A percentile compares a stretch with the other conserved stretches of the same genome.
phyloP scores from a whole-genome alignment of 148 eudicot genomes.

The Rhododendron mucronatum region DNA sequence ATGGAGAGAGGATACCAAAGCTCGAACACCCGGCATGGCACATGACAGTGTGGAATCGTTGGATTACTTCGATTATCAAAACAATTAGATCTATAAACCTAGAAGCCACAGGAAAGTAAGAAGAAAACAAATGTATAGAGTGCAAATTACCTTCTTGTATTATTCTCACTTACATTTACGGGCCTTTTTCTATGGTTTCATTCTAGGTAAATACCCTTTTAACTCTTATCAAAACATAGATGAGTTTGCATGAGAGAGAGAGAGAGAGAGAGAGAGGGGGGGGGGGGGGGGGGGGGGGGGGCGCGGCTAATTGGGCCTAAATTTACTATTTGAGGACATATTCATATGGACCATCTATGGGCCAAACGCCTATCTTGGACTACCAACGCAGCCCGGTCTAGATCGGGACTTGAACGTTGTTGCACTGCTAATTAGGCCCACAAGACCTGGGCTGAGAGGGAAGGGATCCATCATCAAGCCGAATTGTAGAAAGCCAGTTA shows the following conservation, averaged over 20 bases:
- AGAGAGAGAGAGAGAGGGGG: background rate
- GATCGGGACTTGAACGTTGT: background rate
- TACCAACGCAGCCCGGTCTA: background rate
- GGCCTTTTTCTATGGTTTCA: background rate
- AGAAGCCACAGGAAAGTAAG: background rate
- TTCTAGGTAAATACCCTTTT: background rate
- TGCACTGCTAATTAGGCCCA: background rate
- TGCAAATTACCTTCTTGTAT: background rate
- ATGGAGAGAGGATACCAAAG: too few species aligned
- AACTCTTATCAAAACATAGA: background rate
- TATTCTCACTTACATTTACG: background rate
- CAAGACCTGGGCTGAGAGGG: background rate
- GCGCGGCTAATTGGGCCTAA: background rate
- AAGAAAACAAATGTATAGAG: background rate
- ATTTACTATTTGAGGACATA: background rate
- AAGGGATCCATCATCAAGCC: background rate
- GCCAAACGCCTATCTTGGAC: background rate
- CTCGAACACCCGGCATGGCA: too few species aligned
- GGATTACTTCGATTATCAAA: background rate
- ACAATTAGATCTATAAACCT: background rate
- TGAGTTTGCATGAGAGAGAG: background rate
- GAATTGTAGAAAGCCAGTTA: background rate
- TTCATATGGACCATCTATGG: background rate
- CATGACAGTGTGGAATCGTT: background rate
- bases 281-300: background rate